Base-by-base conservation (phyloP, 495 filamentous ascomycete species). In the Rusavskia elegans region DNA sequence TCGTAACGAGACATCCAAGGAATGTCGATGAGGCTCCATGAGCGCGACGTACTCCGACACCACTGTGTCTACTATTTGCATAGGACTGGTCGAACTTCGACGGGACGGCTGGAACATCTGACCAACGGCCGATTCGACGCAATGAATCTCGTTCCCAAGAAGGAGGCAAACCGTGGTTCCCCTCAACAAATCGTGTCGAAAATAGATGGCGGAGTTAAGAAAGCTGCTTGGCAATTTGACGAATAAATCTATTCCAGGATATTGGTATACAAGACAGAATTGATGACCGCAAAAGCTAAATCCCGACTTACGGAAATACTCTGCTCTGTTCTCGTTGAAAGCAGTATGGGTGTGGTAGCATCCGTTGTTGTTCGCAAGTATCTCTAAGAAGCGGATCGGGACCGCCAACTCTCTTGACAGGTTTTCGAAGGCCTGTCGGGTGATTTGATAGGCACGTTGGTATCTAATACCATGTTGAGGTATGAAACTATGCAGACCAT, bases 331-430 rank as follows among this genome's bases (percentile, higher is more conserved):
- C 11, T 50, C 23, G n/a, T 50, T 27, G 10, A n/a, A 50, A 14
- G 30, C 37, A 16, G 36, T 37, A 19, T 16, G 7, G 5, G 27
- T 14, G 11, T 35, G 48, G 23, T 37, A 50, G 48, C 27, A 35
- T 50, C 48, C 48, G 9, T 50, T 50, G 48, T 50, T 50, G n/a
- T 50, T 50, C 16, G 48, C 27, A 23, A 50, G 16, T 6, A 50
- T 14, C n/a, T 50, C 48, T 6, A 50, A 13, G 23, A 50, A 50
- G 16, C 48, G 29, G 16, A 50, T 23, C 13, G 48, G 48, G 25
- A 50, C 19, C 48, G 4, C 10, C 17, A 50, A n/a, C 25, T 32
- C 36, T 11, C 6, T n/a, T 2, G 32, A 39, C 16, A 50, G 16
- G 2, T 17, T 27, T 20, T 50, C 30, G 19, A 50, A 38, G 1